Percentiles rank a stretch among this genome's conserved stretches.
Conservation (phyloP, 78 protist species). For the Polysphondylium violaceum region DNA sequence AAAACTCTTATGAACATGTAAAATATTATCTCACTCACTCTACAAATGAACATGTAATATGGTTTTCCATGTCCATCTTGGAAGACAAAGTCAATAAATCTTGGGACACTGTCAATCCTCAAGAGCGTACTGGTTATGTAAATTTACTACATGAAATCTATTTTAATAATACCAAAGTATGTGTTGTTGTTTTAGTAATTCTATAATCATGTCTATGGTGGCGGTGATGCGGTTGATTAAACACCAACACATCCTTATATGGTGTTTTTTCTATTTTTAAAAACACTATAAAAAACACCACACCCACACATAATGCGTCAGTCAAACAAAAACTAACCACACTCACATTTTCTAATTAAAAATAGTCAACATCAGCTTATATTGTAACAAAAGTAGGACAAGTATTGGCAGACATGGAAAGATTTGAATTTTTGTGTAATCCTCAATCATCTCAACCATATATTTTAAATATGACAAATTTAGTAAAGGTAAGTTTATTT, state of each 20-base stretch:
- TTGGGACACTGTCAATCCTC: conserved; percentile 8
- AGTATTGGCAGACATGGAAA: conserved; percentile 60
- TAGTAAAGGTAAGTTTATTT: conserved; percentile 47
- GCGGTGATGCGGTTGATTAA: too few species aligned
- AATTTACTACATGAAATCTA: conserved; percentile 15
- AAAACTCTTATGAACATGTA: conserved; percentile 53
- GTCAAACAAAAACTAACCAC: too few species aligned
- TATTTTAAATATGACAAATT: conserved; percentile 7
- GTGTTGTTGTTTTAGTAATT: not conserved
- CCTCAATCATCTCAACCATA: conserved; percentile 2
- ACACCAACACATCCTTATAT: too few species aligned
- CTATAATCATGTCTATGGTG: not conserved
- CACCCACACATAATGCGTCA: too few species aligned
- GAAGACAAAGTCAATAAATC: conserved; percentile 44
- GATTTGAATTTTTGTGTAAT: conserved; percentile 35
- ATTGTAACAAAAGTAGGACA: conserved; percentile 43
- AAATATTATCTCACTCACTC: conserved; percentile 46
- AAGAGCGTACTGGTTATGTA: conserved; percentile 17
- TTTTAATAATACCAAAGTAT: conserved; percentile 7
- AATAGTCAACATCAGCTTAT: conserved; percentile 11
- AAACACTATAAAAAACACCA: too few species aligned
- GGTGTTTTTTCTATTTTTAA: too few species aligned
- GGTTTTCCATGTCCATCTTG: conserved; percentile 37
- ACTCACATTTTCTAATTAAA: not conserved
- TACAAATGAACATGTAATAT: conserved; percentile 12